A percentile compares a stretch with the other conserved stretches of the same genome.
Evolutionary conservation across 2,329 filamentous ascomycete genomes (phyloP).

Genomic region (Zymoseptoria brevis): DNA sequence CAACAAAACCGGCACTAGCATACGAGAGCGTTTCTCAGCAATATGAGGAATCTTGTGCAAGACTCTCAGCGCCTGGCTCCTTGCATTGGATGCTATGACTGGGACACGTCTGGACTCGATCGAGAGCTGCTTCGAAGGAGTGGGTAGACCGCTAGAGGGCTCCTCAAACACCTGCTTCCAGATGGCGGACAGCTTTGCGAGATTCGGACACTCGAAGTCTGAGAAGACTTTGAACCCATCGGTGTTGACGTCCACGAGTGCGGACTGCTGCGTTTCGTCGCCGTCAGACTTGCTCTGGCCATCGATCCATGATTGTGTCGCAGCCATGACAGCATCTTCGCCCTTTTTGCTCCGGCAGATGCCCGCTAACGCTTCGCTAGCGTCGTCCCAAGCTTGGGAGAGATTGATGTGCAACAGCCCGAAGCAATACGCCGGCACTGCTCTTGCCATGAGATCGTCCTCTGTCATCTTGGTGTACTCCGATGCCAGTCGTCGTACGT

Average conservation of each 20-base stretch:
- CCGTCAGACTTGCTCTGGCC: conserved; percentile 32
- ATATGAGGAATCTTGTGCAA: conserved; percentile 64
- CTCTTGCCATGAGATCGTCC: conserved; percentile 58
- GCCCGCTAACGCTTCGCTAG: conserved; percentile 64
- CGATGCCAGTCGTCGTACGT: conserved; percentile 67
- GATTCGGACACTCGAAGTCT: conserved; percentile 79
- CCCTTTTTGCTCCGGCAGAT: conserved; percentile 63
- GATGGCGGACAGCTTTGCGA: conserved; percentile 51
- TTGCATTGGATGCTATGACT: conserved; percentile 24
- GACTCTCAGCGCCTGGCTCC: conserved; percentile 72
- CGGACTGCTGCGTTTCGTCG: conserved; percentile 8
- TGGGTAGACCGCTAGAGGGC: conserved; percentile 32
- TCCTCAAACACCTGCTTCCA: conserved; percentile 47
- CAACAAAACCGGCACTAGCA: conserved; percentile 77
- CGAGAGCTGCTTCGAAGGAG: conserved; percentile 12
- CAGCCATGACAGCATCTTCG: conserved; percentile 61
- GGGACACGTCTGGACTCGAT: conserved; percentile 10
- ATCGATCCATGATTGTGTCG: conserved; percentile 71
- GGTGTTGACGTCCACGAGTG: conserved; percentile 15
- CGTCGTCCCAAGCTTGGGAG: conserved; percentile 80
- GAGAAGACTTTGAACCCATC: conserved; percentile 41
- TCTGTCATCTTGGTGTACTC: conserved; percentile 53
- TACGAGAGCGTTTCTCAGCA: conserved; percentile 78
- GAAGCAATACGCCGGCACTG: conserved; percentile 77
- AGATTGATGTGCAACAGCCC: conserved; percentile 81